These are phyloP conservation scores for Aspergillus niger DNA, from an alignment of 2,329 filamentous ascomycete species.

Conservation along the genomic window DNA sequence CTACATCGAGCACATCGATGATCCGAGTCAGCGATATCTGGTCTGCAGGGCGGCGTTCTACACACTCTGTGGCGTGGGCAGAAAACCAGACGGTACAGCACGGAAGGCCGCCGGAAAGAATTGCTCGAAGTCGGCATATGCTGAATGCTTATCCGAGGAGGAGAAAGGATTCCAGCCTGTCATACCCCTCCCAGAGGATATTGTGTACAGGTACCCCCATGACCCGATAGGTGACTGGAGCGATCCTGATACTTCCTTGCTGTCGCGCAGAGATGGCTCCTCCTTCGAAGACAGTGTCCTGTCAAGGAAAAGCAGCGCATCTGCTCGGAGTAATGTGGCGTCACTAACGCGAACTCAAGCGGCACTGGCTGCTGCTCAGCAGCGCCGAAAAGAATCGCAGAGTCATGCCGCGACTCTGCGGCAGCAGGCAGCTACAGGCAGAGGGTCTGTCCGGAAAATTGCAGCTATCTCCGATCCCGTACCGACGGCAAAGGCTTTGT, in stretches of 20 bases:
- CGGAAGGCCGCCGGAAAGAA: constrained; percentile 49
- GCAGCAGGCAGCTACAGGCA: constrained; percentile 45
- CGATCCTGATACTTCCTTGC: constrained; percentile 24
- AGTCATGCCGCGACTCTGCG: constrained; percentile 52
- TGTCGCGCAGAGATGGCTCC: constrained; percentile 27
- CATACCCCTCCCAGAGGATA: constrained; percentile 48
- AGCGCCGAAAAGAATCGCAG: constrained; percentile 42
- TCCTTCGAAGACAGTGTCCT: constrained; percentile 30
- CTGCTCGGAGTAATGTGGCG: constrained; percentile 30
- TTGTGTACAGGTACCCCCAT: constrained; percentile 49
- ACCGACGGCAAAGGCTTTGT: constrained; percentile 18
- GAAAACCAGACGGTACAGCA: constrained; percentile 42
- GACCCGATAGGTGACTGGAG: constrained; percentile 47
- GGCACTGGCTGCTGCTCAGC: constrained; percentile 44
- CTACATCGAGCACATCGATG: constrained; percentile 40
- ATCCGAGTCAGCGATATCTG: constrained; percentile 40
- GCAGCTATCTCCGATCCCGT: constrained; percentile 28
- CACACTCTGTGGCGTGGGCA: constrained; percentile 48
- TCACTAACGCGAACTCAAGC: constrained; percentile 40
- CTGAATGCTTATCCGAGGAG: constrained; percentile 51
- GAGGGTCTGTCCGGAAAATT: constrained; percentile 32
- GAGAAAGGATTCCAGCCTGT: constrained; percentile 47
- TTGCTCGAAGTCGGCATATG: constrained; percentile 48
- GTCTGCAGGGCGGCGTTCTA: constrained; percentile 47
- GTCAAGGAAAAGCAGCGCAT: constrained; percentile 31